These are phyloP conservation scores for Kernera saxatilis DNA, from an alignment of 345 rosid genomes.

Conservation along the genomic window DNA sequence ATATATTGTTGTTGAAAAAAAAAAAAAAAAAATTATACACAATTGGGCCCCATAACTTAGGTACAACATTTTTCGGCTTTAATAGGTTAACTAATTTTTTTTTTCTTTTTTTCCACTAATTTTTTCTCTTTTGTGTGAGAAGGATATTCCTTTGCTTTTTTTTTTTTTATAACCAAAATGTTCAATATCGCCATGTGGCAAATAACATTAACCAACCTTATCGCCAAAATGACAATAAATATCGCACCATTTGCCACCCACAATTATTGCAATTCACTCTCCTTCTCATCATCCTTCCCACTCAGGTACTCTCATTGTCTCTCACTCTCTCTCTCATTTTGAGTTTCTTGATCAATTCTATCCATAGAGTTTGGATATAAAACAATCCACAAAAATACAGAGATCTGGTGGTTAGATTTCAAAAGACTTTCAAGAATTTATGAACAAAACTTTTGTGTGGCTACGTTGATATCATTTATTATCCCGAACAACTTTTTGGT, in stretches of 20 bases:
- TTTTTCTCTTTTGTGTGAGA: no score
- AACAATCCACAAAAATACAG: background rate
- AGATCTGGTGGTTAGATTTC: background rate
- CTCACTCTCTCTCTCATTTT: background rate
- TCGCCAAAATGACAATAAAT: background rate
- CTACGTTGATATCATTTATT: background rate
- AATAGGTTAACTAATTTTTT: background rate
- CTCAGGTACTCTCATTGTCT: background rate
- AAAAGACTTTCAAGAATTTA: background rate
- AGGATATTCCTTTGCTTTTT: background rate
- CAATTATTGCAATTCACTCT: background rate
- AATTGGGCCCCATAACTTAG: background rate
- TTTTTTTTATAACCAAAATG: background rate
- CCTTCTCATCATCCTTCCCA: background rate
- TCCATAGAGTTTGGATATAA: background rate
- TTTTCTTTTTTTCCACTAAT: no score
- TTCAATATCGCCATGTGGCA: conserved; percentile 3
- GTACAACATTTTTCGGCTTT: background rate
- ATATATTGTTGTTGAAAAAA: no score
- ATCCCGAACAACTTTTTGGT: background rate
- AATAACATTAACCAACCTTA: background rate
- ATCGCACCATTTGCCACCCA: background rate
- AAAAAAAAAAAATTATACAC: no score
- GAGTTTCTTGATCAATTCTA: background rate
- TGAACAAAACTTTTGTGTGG: background rate